Evolutionary conservation across 176 grass and related monocot species (phyloP).

Genomic region (Calamus simplicifolius): DNA sequence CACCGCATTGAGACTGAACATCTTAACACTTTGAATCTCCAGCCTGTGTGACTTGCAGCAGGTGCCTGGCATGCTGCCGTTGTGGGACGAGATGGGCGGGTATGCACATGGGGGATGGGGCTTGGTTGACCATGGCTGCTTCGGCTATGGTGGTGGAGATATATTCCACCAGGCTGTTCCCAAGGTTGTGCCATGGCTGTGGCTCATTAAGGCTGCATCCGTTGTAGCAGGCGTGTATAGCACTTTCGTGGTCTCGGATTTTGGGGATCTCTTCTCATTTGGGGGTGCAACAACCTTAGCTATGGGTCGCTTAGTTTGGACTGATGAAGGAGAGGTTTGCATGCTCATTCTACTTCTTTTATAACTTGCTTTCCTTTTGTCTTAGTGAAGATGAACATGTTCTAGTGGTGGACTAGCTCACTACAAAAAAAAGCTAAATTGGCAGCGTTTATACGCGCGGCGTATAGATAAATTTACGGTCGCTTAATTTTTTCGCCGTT

Average conservation of each 20-base stretch:
- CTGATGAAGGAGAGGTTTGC: conserved; percentile 41
- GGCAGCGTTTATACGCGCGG: too few relatives aligned
- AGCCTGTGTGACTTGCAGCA: conserved; percentile 67
- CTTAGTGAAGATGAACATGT: too few relatives aligned
- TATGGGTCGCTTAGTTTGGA: conserved; percentile 45
- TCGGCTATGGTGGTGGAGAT: conserved; percentile 84
- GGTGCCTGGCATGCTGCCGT: conserved; percentile 87
- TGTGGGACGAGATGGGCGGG: conserved; percentile 71
- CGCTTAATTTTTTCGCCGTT: too few relatives aligned
- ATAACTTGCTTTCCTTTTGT: too few relatives aligned
- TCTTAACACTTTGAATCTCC: conserved; percentile 56
- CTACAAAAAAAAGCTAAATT: too few relatives aligned
- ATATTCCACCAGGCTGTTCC: conserved; percentile 44
- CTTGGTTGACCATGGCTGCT: conserved; percentile 77
- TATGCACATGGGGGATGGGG: conserved; percentile 95
- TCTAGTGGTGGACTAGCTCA: too few relatives aligned
- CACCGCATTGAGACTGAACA: conserved; percentile 81
- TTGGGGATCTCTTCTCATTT: conserved; percentile 77
- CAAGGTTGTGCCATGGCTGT: conserved; percentile 66
- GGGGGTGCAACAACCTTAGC: conserved; percentile 72
- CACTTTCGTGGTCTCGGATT: conserved; percentile 74
- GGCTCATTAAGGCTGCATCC: conserved; percentile 50
- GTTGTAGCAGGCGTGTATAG: conserved; percentile 78
- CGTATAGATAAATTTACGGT: too few relatives aligned
- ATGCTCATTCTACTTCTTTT: too few relatives aligned